phyloP scores from a whole-genome alignment of 2,329 filamentous ascomycete genomes.

The Intubia oerlemansii region DNA sequence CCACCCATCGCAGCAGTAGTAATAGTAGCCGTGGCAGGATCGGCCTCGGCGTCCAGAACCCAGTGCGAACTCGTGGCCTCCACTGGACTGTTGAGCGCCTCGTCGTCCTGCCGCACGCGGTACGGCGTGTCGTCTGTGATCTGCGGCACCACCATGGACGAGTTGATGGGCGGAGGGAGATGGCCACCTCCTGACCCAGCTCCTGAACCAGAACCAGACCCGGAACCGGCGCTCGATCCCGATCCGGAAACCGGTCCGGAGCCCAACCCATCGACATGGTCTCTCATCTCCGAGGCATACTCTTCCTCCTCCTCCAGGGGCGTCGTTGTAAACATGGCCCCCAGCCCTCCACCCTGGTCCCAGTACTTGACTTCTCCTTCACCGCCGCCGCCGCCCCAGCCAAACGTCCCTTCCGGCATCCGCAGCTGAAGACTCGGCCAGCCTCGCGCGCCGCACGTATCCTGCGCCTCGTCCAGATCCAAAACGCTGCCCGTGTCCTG shows the following conservation, averaged over 20 bases:
- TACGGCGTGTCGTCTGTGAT: conserved; percentile 6
- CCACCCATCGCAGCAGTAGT: too few species aligned
- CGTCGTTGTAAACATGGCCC: conserved; percentile 4
- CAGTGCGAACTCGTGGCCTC: conserved; percentile 2
- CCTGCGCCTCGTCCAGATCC: conserved; percentile 10
- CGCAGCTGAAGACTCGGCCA: conserved; percentile 11
- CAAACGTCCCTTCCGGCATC: conserved; percentile 4
- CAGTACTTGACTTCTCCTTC: too few species aligned
- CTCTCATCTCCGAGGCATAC: neutral
- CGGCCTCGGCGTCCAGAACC: too few species aligned
- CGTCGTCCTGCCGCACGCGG: conserved; percentile 6
- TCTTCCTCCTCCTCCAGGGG: conserved; percentile 3
- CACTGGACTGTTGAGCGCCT: conserved; percentile 7
- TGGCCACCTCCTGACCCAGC: conserved; percentile 1
- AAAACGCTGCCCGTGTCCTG: conserved; percentile 9
- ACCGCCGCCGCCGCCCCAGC: too few species aligned
- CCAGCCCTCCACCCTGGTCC: too few species aligned
- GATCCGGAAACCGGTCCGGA: too few species aligned
- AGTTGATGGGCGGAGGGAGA: too few species aligned
- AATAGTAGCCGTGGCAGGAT: too few species aligned
- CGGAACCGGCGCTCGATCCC: too few species aligned
- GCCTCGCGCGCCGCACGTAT: conserved; percentile 8
- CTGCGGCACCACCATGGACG: conserved; percentile 3
- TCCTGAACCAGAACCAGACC: too few species aligned
- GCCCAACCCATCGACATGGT: conserved; percentile 1